phyloP scores from a whole-genome alignment of 371 early-diverging fungal genomes.

The Gilbertella persicaria region DNA sequence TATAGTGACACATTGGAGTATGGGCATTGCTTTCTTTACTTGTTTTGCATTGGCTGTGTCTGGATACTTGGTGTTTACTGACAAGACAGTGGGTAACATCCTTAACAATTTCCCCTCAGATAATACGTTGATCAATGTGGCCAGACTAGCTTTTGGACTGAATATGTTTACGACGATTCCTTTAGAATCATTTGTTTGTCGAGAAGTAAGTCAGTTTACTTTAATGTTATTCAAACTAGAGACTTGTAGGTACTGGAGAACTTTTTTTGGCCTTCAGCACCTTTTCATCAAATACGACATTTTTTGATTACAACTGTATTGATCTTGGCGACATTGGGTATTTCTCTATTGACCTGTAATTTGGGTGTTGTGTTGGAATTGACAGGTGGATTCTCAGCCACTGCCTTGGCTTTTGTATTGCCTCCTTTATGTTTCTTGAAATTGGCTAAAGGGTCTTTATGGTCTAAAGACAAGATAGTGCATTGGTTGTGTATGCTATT shows the following conservation, averaged over 20 bases:
- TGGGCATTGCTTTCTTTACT: constrained; percentile 64
- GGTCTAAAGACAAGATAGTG: constrained; percentile 55
- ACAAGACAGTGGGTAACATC: constrained; percentile 71
- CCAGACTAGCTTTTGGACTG: constrained; percentile 77
- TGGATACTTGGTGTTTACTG: constrained; percentile 72
- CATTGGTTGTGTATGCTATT: constrained; percentile 66
- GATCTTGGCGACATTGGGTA: constrained; percentile 51
- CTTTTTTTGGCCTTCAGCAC: constrained; percentile 53
- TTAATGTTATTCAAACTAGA: neutral
- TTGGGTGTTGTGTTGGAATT: constrained; percentile 77
- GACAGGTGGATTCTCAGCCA: constrained; percentile 79
- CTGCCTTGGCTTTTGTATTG: constrained; percentile 78
- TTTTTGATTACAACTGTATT: constrained; percentile 63
- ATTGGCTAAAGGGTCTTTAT: constrained; percentile 56
- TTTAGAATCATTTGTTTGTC: constrained; percentile 76
- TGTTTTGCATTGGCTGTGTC: constrained; percentile 67
- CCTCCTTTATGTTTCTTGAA: constrained; percentile 73
- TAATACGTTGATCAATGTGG: constrained; percentile 73
- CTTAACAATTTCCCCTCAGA: constrained; percentile 79
- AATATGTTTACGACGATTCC: constrained; percentile 86
- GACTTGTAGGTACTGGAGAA: constrained; percentile 70
- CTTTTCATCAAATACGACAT: constrained; percentile 58
- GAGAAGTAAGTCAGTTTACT: constrained; percentile 56
- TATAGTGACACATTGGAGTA: constrained; percentile 71
- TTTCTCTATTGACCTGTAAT: constrained; percentile 70